These are phyloP conservation scores for Imleria badia DNA, from an alignment of 768 basidiomycete species.

Conservation along the genomic window DNA sequence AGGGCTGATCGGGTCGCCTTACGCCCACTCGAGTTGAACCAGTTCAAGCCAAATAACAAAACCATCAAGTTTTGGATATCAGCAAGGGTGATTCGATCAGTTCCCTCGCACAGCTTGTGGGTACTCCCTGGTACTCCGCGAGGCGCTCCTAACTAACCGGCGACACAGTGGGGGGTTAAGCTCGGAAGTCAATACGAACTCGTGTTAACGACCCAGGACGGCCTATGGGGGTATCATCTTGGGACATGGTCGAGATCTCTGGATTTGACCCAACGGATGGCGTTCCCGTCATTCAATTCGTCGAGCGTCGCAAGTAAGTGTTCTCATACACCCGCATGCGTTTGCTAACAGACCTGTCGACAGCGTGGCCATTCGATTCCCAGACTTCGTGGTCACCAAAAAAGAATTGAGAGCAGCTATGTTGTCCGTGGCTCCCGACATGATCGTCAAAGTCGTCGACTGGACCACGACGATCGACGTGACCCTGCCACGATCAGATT, in stretches of 20 bases:
- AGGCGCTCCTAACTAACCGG: background rate
- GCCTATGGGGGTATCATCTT: too few species aligned
- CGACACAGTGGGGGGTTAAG: conserved; percentile 13
- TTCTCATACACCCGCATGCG: background rate
- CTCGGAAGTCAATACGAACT: conserved; percentile 1
- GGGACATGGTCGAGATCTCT: too few species aligned
- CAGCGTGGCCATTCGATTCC: conserved; percentile 5
- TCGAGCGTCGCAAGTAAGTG: conserved; percentile 2
- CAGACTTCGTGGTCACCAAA: conserved; percentile 9
- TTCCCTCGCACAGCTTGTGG: background rate
- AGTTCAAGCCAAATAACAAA: background rate
- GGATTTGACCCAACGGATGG: too few species aligned
- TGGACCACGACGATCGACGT: conserved; percentile 9
- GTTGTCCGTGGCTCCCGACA: background rate
- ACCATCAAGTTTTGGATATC: conserved; percentile 14
- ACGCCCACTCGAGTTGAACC: conserved; percentile 2
- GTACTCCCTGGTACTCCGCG: background rate
- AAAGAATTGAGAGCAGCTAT: conserved; percentile 2
- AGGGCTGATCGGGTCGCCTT: conserved; percentile 1
- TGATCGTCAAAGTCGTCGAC: background rate
- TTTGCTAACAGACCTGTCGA: background rate
- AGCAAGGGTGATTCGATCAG: background rate
- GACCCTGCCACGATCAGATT: conserved; percentile 8
- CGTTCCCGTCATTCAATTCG: too few species aligned
- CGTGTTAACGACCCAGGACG: too few species aligned